Percentiles rank a stretch among this genome's conserved stretches.
These are phyloP conservation scores for Arxiozyma slooffiae DNA, from an alignment of 1,139 yeast species.

Conservation along the genomic window DNA sequence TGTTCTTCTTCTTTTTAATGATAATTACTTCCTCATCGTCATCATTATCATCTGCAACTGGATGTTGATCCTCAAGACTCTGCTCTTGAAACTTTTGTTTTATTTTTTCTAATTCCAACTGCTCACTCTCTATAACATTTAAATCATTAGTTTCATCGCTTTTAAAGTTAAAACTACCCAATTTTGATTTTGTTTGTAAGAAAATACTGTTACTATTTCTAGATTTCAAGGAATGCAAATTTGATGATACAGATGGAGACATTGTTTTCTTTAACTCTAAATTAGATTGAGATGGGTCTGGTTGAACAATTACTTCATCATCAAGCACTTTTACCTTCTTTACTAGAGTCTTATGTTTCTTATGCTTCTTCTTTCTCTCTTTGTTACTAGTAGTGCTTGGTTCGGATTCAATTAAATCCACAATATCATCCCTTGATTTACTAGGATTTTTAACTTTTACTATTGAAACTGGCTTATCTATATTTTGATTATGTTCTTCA, in stretches of 20 bases:
- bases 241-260: neutral
- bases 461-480: neutral
- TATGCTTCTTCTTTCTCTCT: slow-evolving; percentile 1
- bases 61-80: slow-evolving; percentile 4
- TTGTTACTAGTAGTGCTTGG: neutral
- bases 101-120: slow-evolving; percentile 39
- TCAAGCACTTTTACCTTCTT: slow-evolving; percentile 37
- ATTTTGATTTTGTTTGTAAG: slow-evolving; percentile 46
- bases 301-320: slow-evolving; percentile 44
- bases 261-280: slow-evolving; percentile 5
- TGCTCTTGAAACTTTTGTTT: slow-evolving; percentile 37
- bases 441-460: neutral
- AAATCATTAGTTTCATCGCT: neutral
- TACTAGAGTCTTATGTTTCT: slow-evolving; percentile 6
- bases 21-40: slow-evolving; percentile 32
- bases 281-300: slow-evolving; percentile 1
- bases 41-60: slow-evolving; percentile 7
- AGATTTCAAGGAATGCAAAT: slow-evolving; percentile 5
- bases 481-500: neutral
- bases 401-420: neutral
- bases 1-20: slow-evolving; percentile 31
- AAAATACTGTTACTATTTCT: slow-evolving; percentile 26
- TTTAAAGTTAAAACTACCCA: slow-evolving; percentile 51
- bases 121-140: slow-evolving; percentile 18
- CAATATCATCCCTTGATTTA: neutral